Evolutionary conservation across 768 basidiomycete genomes (phyloP).

Genomic region (Serendipita vermifera): DNA sequence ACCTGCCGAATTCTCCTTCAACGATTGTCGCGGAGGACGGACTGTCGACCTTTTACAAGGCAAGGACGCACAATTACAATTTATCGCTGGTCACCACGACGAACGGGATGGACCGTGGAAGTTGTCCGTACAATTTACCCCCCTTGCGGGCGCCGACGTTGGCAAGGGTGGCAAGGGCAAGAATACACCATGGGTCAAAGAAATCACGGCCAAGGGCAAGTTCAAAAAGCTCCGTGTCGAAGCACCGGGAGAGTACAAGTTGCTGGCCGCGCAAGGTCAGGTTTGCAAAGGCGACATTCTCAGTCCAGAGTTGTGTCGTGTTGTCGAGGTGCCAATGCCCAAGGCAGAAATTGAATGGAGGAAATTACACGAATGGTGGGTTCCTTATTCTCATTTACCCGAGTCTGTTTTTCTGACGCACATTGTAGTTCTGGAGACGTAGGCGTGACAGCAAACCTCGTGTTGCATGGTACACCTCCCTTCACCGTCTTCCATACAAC

Average conservation of each 20-base stretch:
- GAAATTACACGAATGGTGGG: slow-evolving; percentile 80
- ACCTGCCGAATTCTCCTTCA: slow-evolving; percentile 60
- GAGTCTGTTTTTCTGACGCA: slow-evolving; percentile 5
- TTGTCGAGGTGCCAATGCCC: slow-evolving; percentile 43
- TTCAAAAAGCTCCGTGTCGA: slow-evolving; percentile 37
- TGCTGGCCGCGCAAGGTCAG: slow-evolving; percentile 56
- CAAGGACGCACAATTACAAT: slow-evolving; percentile 41
- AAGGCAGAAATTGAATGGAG: slow-evolving; percentile 80
- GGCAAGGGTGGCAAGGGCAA: slow-evolving; percentile 21
- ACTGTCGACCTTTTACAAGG: slow-evolving; percentile 63
- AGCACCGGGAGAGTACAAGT: slow-evolving; percentile 65
- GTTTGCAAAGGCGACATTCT: slow-evolving; percentile 56
- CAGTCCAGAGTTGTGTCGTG: slow-evolving; percentile 18
- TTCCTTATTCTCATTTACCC: slow-evolving; percentile 2
- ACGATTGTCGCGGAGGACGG: slow-evolving; percentile 53
- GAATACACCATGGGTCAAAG: slow-evolving; percentile 52
- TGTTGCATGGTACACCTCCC: slow-evolving; percentile 79
- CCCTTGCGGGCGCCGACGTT: slow-evolving; percentile 23
- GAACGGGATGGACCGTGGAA: slow-evolving; percentile 57
- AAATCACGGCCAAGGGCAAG: slow-evolving; percentile 32
- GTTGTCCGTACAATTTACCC: slow-evolving; percentile 48
- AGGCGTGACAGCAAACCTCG: slow-evolving; percentile 75
- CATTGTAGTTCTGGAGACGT: slow-evolving; percentile 67
- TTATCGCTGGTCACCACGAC: slow-evolving; percentile 45
- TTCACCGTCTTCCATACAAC: slow-evolving; percentile 72